These are phyloP conservation scores for Raphanus raphanistrum DNA, from an alignment of 345 rosid species.

Conservation along the genomic window DNA sequence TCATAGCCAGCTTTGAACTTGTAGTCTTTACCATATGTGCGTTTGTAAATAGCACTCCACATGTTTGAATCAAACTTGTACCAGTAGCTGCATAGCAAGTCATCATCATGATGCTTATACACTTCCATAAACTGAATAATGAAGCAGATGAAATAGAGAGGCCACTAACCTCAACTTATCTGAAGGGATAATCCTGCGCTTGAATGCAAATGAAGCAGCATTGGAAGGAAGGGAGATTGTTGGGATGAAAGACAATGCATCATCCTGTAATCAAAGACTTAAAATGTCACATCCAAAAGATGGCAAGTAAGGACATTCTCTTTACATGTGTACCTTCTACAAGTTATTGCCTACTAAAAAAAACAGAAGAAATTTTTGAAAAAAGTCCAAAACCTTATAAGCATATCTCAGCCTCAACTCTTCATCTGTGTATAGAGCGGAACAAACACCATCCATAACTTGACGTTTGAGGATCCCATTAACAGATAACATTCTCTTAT, in stretches of 20 bases:
- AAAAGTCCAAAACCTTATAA: conserved; percentile 58
- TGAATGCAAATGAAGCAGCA: too few species aligned
- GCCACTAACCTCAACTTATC: neutral
- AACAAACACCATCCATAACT: conserved; percentile 63
- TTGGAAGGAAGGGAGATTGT: too few species aligned
- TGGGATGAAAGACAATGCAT: too few species aligned
- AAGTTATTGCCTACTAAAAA: neutral
- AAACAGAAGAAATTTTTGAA: neutral
- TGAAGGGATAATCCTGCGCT: too few species aligned
- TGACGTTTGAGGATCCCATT: conserved; percentile 65
- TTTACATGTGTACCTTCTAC: neutral
- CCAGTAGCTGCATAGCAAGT: conserved; percentile 51
- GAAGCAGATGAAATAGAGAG: neutral
- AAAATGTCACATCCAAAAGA: conserved; percentile 11
- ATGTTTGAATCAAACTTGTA: conserved; percentile 77
- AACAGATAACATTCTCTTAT: conserved; percentile 46
- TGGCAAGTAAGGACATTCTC: neutral
- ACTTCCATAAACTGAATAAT: neutral
- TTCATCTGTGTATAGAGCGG: conserved; percentile 40
- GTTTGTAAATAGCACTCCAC: conserved; percentile 97
- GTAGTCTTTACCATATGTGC: conserved; percentile 78
- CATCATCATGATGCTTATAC: too few species aligned
- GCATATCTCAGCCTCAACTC: conserved; percentile 73
- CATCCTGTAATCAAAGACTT: neutral
- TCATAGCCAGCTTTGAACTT: conserved; percentile 95